Evolutionary conservation across 495 filamentous ascomycete genomes (phyloP), one percentile per base, ranked within the genome.

Genomic region (Staphylotrichum tortipilum): DNA sequence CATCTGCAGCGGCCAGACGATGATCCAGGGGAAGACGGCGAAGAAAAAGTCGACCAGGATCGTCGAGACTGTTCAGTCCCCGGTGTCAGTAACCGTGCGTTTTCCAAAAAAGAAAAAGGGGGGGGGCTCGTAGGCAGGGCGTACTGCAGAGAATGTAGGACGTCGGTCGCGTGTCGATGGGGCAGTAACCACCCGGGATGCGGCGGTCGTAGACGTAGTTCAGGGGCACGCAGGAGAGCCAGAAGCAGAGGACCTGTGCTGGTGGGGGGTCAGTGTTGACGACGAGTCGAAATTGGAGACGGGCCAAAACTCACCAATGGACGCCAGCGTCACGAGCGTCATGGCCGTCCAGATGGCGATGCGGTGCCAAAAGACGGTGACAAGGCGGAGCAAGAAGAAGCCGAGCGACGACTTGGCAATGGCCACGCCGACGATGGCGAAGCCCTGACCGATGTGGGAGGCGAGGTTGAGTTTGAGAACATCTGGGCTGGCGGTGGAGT

Each of bases 1-100:
- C 54, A 79, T 73, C 30, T 78, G 65, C 18, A 77, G 59, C 3
- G 70, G 68, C 71, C 71, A 75, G 7, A 77, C 62, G 10, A 79
- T 60, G 12, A 72, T 50, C 53, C 75, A 71, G 1, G 76, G 76
- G 36, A 70, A 71, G 26, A 55, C 56, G 30, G 65, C 67, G 24
- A 66, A 68, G 62, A 77, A 65, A 49, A 77, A 67, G 57, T 76
- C 74, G 43, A 68, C 67, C 1, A 71, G 24, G 38, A 60, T 53
- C 24, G 50, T 50, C 14, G 53, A 57, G 12, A 51, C 54, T 48
- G 43, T 29, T 22, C 12, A 21, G 19, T 18, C 23, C 37, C 43
- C 18, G 17, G 19, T 38, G n/a, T n/a, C 19, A 48, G n/a, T 21
- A 50, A 52, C 8, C 43, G n/a, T n/a, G n/a, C n/a, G n/a, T n/a